phyloP scores from a whole-genome alignment of 2,329 filamentous ascomycete species.

The Alternaria alternata region DNA sequence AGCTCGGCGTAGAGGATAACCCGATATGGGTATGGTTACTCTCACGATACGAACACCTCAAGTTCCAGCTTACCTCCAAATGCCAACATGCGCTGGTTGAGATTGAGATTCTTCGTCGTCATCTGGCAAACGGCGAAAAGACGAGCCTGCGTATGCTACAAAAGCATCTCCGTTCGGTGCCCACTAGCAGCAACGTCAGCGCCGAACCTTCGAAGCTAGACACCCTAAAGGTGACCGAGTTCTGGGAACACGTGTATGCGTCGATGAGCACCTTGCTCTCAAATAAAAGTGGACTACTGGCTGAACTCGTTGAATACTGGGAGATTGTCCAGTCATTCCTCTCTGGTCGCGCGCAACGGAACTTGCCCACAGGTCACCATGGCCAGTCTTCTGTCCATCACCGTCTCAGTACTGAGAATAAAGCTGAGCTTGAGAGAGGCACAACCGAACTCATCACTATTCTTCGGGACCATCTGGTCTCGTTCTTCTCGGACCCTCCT shows the following conservation, averaged over 20 bases:
- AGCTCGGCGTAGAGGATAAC: slow-evolving; percentile 93
- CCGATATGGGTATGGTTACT: slow-evolving; percentile 96
- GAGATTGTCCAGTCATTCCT: slow-evolving; percentile 91
- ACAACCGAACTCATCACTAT: slow-evolving; percentile 83
- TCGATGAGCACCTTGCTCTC: slow-evolving; percentile 80
- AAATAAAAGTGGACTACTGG: slow-evolving; percentile 76
- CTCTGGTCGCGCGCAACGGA: slow-evolving; percentile 80
- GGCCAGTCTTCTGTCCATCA: slow-evolving; percentile 84
- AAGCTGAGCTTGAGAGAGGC: slow-evolving; percentile 76
- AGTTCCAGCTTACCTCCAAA: slow-evolving; percentile 79
- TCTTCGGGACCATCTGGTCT: slow-evolving; percentile 78
- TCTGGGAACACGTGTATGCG: slow-evolving; percentile 88
- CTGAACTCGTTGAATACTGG: slow-evolving; percentile 93
- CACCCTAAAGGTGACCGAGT: slow-evolving; percentile 78
- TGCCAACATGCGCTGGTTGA: slow-evolving; percentile 90
- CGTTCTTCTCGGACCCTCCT: slow-evolving; percentile 87
- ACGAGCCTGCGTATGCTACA: slow-evolving; percentile 75
- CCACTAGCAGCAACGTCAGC: slow-evolving; percentile 68
- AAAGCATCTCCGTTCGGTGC: slow-evolving; percentile 76
- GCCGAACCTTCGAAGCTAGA: slow-evolving; percentile 70
- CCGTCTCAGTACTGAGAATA: slow-evolving; percentile 74
- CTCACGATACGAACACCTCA: slow-evolving; percentile 88
- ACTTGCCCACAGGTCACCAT: slow-evolving; percentile 80
- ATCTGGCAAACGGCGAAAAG: slow-evolving; percentile 77
- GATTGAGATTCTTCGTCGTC: slow-evolving; percentile 86